Conservation (phyloP, 2,329 filamentous ascomycete genomes). For the Talaromyces amestolkiae region DNA sequence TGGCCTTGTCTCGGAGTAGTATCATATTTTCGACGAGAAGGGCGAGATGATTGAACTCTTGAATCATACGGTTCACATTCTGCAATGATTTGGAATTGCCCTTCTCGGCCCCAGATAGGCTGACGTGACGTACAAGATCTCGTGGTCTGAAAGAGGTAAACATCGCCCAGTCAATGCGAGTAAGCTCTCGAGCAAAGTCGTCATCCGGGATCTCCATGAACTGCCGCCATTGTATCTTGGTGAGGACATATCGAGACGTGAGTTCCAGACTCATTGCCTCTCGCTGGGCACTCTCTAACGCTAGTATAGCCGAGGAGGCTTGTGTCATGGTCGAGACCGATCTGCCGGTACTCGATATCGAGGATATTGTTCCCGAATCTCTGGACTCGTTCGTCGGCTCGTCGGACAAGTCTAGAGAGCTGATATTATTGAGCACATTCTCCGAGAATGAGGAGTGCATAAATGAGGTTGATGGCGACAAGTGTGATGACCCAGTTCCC, state of each 20-base stretch:
- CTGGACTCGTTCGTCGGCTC: constrained; percentile 38
- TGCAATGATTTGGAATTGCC: constrained; percentile 67
- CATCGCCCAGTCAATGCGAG: constrained; percentile 96
- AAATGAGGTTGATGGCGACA: constrained; percentile 35
- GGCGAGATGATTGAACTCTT: constrained; percentile 83
- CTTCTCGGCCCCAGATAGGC: constrained; percentile 56
- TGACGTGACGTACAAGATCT: constrained; percentile 89
- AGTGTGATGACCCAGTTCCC: constrained; percentile 41
- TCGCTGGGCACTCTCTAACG: constrained; percentile 70
- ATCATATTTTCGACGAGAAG: constrained; percentile 81
- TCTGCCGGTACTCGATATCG: constrained; percentile 39
- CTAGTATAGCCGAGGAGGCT: constrained; percentile 41
- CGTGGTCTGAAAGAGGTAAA: constrained; percentile 91
- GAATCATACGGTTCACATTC: constrained; percentile 92
- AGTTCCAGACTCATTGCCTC: constrained; percentile 72
- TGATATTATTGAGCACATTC: constrained; percentile 40
- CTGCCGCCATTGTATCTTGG: constrained; percentile 82
- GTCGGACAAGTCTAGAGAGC: constrained; percentile 39
- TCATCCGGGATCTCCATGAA: constrained; percentile 86
- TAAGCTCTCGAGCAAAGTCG: constrained; percentile 84
- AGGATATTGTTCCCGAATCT: constrained; percentile 41
- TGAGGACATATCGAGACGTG: constrained; percentile 65
- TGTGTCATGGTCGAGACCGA: constrained; percentile 42
- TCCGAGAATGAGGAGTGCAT: constrained; percentile 30
- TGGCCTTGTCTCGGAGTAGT: constrained; percentile 88